Percentiles rank a stretch among this genome's conserved stretches.
These are phyloP conservation scores for Pythium coloratum DNA, from an alignment of 352 stramenopile species.

Conservation along the genomic window DNA sequence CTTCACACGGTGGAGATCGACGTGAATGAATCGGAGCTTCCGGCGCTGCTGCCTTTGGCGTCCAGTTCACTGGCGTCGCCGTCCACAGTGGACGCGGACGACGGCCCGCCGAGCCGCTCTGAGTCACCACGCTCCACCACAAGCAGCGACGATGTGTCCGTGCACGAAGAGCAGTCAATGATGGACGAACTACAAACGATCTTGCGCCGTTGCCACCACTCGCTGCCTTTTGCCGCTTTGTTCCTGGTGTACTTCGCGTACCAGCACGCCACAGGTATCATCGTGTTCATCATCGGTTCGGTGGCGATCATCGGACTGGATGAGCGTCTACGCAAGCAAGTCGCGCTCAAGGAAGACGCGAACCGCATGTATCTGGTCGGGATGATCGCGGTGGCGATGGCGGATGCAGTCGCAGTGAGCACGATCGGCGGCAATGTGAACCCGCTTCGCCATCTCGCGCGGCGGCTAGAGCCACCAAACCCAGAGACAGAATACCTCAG, in stretches of 20 bases:
- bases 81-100: neutral
- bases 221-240: constrained; percentile 67
- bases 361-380: constrained; percentile 48
- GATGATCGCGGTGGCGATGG: constrained; percentile 53
- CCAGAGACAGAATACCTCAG: constrained; percentile 17
- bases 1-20: constrained; percentile 5
- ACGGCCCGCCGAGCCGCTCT: neutral
- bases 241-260: constrained; percentile 82
- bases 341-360: constrained; percentile 77
- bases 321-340: constrained; percentile 58
- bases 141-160: constrained; percentile 15
- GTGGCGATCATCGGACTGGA: constrained; percentile 75
- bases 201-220: constrained; percentile 69
- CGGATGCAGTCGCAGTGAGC: constrained; percentile 64
- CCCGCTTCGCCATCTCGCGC: constrained; percentile 49
- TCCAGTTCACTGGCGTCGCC: neutral
- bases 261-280: constrained; percentile 68
- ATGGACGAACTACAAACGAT: constrained; percentile 67
- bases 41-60: neutral
- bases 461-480: constrained; percentile 30
- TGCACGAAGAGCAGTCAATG: constrained; percentile 20
- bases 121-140: constrained; percentile 6
- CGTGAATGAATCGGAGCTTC: neutral
- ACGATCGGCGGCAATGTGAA: constrained; percentile 64
- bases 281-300: constrained; percentile 64